A percentile compares a stretch with the other conserved stretches of the same genome.
Evolutionary conservation across 805 yeast genomes (phyloP).

Genomic region (Metschnikowia corniflorae): DNA sequence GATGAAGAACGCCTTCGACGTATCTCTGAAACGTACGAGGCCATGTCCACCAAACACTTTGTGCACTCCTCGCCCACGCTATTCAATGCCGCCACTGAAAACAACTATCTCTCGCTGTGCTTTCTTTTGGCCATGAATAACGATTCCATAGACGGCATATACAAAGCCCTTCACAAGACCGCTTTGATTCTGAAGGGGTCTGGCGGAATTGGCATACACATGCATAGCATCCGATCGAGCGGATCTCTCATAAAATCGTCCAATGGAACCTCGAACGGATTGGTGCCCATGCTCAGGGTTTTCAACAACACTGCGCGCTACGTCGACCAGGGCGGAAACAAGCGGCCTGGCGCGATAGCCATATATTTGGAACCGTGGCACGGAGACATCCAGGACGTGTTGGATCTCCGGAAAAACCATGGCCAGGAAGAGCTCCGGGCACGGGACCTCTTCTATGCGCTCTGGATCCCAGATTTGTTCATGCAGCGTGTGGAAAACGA

Average conservation of each 20-base stretch:
- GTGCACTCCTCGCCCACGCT: constrained; percentile 95
- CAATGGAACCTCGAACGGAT: constrained; percentile 87
- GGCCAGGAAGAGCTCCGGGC: constrained; percentile 95
- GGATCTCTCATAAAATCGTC: constrained; percentile 91
- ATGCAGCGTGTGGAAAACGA: constrained; percentile 84
- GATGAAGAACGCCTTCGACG: constrained; percentile 18
- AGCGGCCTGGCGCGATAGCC: constrained; percentile 97
- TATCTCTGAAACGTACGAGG: constrained; percentile 76
- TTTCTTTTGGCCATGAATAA: constrained; percentile 88
- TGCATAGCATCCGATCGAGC: constrained; percentile 79
- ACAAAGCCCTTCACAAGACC: constrained; percentile 79
- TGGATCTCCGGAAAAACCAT: constrained; percentile 86
- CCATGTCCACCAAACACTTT: constrained; percentile 84
- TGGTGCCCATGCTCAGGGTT: constrained; percentile 94
- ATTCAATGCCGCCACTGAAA: constrained; percentile 88
- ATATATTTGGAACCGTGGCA: constrained; percentile 97
- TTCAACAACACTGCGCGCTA: constrained; percentile 94
- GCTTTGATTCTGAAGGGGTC: constrained; percentile 92
- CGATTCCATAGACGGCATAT: constrained; percentile 94
- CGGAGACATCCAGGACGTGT: constrained; percentile 79
- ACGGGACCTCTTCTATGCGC: constrained; percentile 85
- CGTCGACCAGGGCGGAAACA: constrained; percentile 98
- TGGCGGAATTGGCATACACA: constrained; percentile 92
- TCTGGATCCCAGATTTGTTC: constrained; percentile 94
- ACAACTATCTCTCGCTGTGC: constrained; percentile 86